Evolutionary conservation across 305 asterid genomes (phyloP), one percentile per base, ranked within the genome.

Genomic region (Fraxinus sp.): DNA sequence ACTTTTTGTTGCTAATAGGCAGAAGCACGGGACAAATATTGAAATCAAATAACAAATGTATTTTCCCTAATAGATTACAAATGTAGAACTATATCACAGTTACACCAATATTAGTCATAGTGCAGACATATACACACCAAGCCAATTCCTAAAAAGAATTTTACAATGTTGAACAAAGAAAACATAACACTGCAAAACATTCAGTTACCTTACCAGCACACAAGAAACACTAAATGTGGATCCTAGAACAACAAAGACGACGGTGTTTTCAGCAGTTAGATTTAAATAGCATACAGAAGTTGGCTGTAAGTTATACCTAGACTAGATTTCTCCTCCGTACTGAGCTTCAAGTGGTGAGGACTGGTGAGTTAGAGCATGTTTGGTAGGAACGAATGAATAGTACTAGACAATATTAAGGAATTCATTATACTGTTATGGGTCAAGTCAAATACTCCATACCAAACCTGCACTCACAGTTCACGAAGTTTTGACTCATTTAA

Each of bases 201-300:
- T 68, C 74, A 4, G 36, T 68, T 30, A 28, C 37, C 18, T 28
- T 68, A 28, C 6, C 37, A 68, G 11, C 74, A 68, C n/a, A 28
- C 37, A 10, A 68, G 20, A 35, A 66, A 66, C 74, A 66, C n/a
- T 26, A 68, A 28, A 33, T 1, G 39, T 68, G 74, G 3, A 68
- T 68, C 74, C 39, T 68, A 68, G 18, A 68, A 28, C 74, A 3
- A 28, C 6, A 13, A 13, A 57, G 66, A 57, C 9, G 35, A 62
- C 20, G 26, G 16, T 11, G 33, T 37, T 59, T 71, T 66, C 37
- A 49, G 52, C 8, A 39, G 82, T 79, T 81, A 79, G 78, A 22
- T 62, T 44, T 83, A 36, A 39, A 49, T n/a, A 55, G 59, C 41
- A 70, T 20, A 76, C 8, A 80, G 5, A 35, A 44, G 77, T 76